Evolutionary conservation across 331 rosid genomes (phyloP), one percentile per base, ranked within the genome.

Genomic region (Spiraea crenata): DNA sequence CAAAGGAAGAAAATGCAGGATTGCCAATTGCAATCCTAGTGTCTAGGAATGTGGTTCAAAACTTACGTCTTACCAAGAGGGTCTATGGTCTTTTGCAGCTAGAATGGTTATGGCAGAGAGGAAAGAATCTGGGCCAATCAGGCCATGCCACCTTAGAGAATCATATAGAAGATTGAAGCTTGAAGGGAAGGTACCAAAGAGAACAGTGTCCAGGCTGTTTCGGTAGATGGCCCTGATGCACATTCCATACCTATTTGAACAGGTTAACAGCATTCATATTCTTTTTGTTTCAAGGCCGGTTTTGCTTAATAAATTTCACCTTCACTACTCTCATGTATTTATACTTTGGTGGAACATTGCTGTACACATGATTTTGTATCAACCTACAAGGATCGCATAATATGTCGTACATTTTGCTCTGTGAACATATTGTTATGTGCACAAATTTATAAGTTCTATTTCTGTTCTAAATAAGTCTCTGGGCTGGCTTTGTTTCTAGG

Each of bases 131-230:
- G 99, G 99, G 54, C 93, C 99, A 51, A 87, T 91, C 42, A 85
- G 99, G 61, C 97, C 99, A 56, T 91, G 99, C 86, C 99, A 95
- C 82, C 67, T 93, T 68, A 82, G 99, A 79, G 99, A 93, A 81
- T 88, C 97, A 41, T 83, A 87, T 77, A 81, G 96, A 83, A 84
- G 97, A 71, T 82, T 85, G 41, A 93, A 91, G 88, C 83, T 89
- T 58, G 99, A 95, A 84, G 99, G 99, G 41, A 95, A 95, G 78
- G 81, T 89, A 57, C 96, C 91, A 19, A 87, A 85, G 79, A 89
- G 83, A 82, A 78, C 97, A 25, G 87, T 48, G 35, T 77, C 91
- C 0, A 83, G 96, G 83, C 97, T 91, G 75, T 95, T 95, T 78
- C 88, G 87, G 57, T 89, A 83, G 79, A 78, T 76, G 58, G 72